These are phyloP conservation scores for Wickerhamomyces rabaulensis DNA, from an alignment of 805 yeast genomes.

Conservation along the genomic window DNA sequence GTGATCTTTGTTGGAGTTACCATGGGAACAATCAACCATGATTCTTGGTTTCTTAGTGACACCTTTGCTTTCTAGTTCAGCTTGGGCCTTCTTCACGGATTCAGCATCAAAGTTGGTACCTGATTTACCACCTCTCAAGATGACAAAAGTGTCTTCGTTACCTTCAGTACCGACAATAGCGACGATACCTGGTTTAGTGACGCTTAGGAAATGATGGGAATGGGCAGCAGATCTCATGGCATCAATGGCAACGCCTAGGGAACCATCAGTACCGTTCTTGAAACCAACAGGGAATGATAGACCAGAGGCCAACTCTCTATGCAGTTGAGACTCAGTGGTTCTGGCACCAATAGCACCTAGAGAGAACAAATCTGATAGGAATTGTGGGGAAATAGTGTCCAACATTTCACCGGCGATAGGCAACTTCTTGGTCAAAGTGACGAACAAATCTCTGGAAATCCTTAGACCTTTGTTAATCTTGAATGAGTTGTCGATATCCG, in stretches of 20 bases:
- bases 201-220: slow-evolving; percentile 91
- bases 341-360: slow-evolving; percentile 99
- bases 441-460: slow-evolving; percentile 82
- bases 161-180: slow-evolving; percentile 97
- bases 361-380: slow-evolving; percentile 85
- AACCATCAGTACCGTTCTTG: slow-evolving; percentile 97
- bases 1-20: slow-evolving; percentile 88
- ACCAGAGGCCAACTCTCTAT: slow-evolving; percentile 95
- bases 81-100: slow-evolving; percentile 63
- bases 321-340: slow-evolving; percentile 96
- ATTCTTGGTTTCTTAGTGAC: slow-evolving; percentile 48
- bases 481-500: slow-evolving; percentile 90
- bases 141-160: slow-evolving; percentile 83
- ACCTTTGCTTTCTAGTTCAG: slow-evolving; percentile 44
- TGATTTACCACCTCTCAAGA: slow-evolving; percentile 90
- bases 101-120: slow-evolving; percentile 87
- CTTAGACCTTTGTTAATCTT: slow-evolving; percentile 92
- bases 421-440: slow-evolving; percentile 70
- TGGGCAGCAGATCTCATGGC: slow-evolving; percentile 90
- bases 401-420: slow-evolving; percentile 98
- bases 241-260: slow-evolving; percentile 88
- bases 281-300: slow-evolving; percentile 97
- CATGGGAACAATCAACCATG: slow-evolving; percentile 98
- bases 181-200: slow-evolving; percentile 93
- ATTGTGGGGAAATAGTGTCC: slow-evolving; percentile 96